Base-by-base conservation (phyloP, 2,329 filamentous ascomycete species). In the Monilinia fructicola region DNA sequence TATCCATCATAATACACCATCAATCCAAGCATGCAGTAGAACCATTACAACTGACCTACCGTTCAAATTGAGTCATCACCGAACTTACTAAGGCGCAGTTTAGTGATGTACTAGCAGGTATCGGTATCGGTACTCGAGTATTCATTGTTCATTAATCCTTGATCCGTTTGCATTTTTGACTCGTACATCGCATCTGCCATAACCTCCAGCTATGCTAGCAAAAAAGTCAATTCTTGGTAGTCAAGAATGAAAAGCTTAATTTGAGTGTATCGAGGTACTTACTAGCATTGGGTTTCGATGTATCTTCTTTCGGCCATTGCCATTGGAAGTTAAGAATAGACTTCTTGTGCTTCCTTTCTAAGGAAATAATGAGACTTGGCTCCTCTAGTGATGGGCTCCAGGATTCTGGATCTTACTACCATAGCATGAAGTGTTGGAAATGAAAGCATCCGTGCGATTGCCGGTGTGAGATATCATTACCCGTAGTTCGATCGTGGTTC, bases 61-160 rank as follows among this genome's bases (percentile, higher is more conserved):
- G n/a, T n/a, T n/a, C n/a, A n/a, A n/a, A 21, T 44, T 62, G 59
- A 62, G 59, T 53, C 59, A 42, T 62, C 59, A 40, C 48, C 59
- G 59, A 62, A 42, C n/a, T 40, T 53, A 38, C 21, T 54, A 62
- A 35, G 21, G 18, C 31, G 11, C 26, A 63, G 31, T 59, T 21
- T 12, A 26, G 21, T 59, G 23, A 59, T 26, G 40, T 9, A 28
- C 42, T 35, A 46, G 21, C 31, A 5, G 31, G 9, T 35, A 35
- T 35, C 31, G 31, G 31, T 35, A 35, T 7, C 31, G 5, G 5
- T 35, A 35, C 9, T 35, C 31, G 3, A 6, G 3, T 31, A 31
- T 31, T 31, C 28, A 35, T 35, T 1, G 9, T 4, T 18, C 18
- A 18, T 21, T n/a, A n/a, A 5, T 1, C 11, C 10, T 12, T 26